Evolutionary conservation across 495 filamentous ascomycete species (phyloP).

Genomic region (Neurospora sp.): DNA sequence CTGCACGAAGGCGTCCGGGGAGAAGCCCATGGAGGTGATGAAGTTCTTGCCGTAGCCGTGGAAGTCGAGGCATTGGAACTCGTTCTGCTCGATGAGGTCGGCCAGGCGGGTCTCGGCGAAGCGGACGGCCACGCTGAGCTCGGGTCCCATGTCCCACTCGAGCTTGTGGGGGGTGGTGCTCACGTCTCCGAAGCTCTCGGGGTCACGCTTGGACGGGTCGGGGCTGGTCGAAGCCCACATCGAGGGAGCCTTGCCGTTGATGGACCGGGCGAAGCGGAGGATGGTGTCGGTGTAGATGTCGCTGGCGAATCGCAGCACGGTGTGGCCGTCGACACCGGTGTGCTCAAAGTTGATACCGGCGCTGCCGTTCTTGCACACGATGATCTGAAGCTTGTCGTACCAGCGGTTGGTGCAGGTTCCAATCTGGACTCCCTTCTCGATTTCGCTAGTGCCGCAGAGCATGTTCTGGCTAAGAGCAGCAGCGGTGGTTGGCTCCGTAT

Average conservation of each 20-base stretch:
- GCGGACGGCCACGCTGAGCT: slow-evolving; percentile 79
- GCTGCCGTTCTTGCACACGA: slow-evolving; percentile 96
- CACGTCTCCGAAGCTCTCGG: slow-evolving; percentile 86
- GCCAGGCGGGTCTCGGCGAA: slow-evolving; percentile 94
- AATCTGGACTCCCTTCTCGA: slow-evolving; percentile 87
- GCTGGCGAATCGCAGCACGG: slow-evolving; percentile 88
- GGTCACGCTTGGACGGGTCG: slow-evolving; percentile 89
- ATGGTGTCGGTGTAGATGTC: slow-evolving; percentile 98
- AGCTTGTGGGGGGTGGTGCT: slow-evolving; percentile 90
- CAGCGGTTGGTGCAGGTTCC: slow-evolving; percentile 97
- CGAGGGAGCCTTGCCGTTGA: slow-evolving; percentile 87
- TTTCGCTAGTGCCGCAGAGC: slow-evolving; percentile 89
- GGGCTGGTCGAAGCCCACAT: slow-evolving; percentile 87
- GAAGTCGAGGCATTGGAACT: slow-evolving; percentile 90
- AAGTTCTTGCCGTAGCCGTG: slow-evolving; percentile 88
- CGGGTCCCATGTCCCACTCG: slow-evolving; percentile 95
- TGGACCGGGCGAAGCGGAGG: slow-evolving; percentile 86
- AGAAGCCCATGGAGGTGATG: slow-evolving; percentile 94
- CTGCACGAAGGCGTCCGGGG: slow-evolving; percentile 94
- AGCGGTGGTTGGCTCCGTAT: slow-evolving; percentile 69
- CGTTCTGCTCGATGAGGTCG: slow-evolving; percentile 92
- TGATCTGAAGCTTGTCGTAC: slow-evolving; percentile 99
- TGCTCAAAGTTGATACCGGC: slow-evolving; percentile 99
- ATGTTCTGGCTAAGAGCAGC: slow-evolving; percentile 90
- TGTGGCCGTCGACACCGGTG: slow-evolving; percentile 95